Conservation (phyloP, 2,329 filamentous ascomycete species). For the Phyllosticta citribraziliensis region DNA sequence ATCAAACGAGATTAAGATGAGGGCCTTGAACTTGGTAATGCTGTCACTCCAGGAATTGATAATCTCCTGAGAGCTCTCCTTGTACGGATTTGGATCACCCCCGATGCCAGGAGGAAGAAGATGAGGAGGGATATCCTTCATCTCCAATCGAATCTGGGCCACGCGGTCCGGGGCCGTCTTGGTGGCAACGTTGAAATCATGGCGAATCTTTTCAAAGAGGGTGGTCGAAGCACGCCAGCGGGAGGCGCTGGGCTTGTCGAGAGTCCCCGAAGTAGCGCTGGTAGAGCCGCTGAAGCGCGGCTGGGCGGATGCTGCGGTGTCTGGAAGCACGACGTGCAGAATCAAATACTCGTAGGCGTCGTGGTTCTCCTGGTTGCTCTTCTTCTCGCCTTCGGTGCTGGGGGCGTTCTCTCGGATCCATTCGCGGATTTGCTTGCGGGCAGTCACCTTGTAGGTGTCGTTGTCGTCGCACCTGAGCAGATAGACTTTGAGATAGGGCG, state of each 20-base stretch:
- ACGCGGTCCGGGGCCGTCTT: conserved; percentile 69
- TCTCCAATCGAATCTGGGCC: conserved; percentile 69
- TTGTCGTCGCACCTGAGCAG: conserved; percentile 91
- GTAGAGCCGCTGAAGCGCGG: conserved; percentile 51
- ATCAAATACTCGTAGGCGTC: conserved; percentile 96
- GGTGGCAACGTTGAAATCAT: conserved; percentile 75
- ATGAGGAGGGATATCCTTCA: conserved; percentile 35
- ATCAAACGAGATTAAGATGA: conserved; percentile 86
- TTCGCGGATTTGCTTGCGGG: conserved; percentile 70
- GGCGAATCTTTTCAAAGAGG: conserved; percentile 77
- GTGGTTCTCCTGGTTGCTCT: conserved; percentile 74
- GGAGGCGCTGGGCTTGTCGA: conserved; percentile 57
- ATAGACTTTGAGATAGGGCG: conserved; percentile 86
- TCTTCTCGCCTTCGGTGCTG: conserved; percentile 42
- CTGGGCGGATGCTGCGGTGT: conserved; percentile 70
- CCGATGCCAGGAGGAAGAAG: conserved; percentile 32
- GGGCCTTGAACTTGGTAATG: conserved; percentile 72
- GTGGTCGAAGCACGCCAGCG: conserved; percentile 75
- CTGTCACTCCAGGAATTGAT: conserved; percentile 77
- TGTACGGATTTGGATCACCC: conserved; percentile 38
- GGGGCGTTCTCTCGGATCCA: conserved; percentile 78
- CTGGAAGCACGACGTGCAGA: conserved; percentile 81
- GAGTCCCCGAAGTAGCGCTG: conserved; percentile 39
- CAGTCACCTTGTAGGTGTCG: conserved; percentile 77
- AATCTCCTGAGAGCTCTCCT: conserved; percentile 66